Base-by-base conservation (phyloP, 768 basidiomycete species). In the Kwoniella dendrophila region DNA sequence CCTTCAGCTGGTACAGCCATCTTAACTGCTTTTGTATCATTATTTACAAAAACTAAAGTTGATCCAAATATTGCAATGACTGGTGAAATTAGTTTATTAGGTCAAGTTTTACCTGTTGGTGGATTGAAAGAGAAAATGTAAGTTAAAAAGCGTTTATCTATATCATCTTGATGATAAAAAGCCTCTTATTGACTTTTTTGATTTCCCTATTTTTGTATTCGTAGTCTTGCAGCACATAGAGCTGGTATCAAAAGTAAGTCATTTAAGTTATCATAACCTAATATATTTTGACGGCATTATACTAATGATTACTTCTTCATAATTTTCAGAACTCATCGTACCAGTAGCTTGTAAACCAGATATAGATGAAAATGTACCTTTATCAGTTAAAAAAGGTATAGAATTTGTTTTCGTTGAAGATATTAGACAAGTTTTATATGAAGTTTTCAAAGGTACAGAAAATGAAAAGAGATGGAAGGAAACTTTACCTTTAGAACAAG, bases 1-100 rank as follows among this genome's bases (percentile, higher is more conserved):
- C 96, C 96, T 1, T 92, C 90, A 70, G 96, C 96, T 1, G 96
- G 96, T 33, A 97, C 91, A 4, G 96, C 96, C 0, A 87, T 99
- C 40, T 73, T 96, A 60, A 86, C 89, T 45, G 93, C 95, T 0
- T 88, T 97, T 67, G 92, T 98, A 44, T 90, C 88, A 43, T 82
- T 98, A 58, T 90, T 97, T 80, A 94, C 90, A 0, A 88, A 87
- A 81, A 90, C 87, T 4, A 85, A 82, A 78, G 86, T 97, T 44
- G 84, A 84, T 74, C 90, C 90, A 16, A 91, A 96, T 80, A 90
- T 96, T 56, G 92, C 96, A 5, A 94, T 98, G 92, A 98, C 96
- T 0, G 96, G 96, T 16, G 96, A 99, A 79, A 92, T 99, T 59
- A 92, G 94, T 1, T 86, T 99, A 16, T 88, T 93, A 0, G 96